A percentile compares a stretch with the other conserved stretches of the same genome.
Evolutionary conservation across 129 eudicot genomes (phyloP).

Genomic region (Ambrosia artemisiifolia): DNA sequence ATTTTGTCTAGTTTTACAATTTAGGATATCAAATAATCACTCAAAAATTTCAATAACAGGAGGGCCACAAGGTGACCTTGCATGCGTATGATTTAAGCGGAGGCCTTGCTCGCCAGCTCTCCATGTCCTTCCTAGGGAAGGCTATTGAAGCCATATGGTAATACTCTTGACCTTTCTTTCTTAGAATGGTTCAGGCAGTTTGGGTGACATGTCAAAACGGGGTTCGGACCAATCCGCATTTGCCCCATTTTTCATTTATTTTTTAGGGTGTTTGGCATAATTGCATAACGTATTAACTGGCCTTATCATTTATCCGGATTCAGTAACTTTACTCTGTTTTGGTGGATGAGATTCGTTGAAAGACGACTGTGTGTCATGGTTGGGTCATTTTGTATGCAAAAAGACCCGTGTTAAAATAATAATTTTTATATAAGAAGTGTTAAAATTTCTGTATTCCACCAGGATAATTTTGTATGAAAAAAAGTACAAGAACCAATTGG

Average conservation of each 20-base stretch:
- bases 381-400: neutral
- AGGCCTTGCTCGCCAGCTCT: slow-evolving; percentile 86
- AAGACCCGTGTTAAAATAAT: neutral
- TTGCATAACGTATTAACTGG: neutral
- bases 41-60: slow-evolving; percentile 37
- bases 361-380: neutral
- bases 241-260: neutral
- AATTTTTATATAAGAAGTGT: too few species aligned
- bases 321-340: neutral
- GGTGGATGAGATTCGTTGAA: neutral
- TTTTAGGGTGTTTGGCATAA: neutral
- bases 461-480: neutral
- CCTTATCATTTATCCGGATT: neutral
- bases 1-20: neutral
- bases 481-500: neutral
- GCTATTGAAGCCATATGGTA: slow-evolving; percentile 87
- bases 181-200: neutral
- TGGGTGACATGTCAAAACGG: neutral
- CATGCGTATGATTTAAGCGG: slow-evolving; percentile 80
- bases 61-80: slow-evolving; percentile 63
- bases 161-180: neutral
- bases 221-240: neutral
- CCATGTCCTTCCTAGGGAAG: slow-evolving; percentile 79
- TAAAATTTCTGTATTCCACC: neutral
- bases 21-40: slow-evolving; percentile 1